Evolutionary conservation across 495 filamentous ascomycete genomes (phyloP).

Genomic region (Neurospora sp.): DNA sequence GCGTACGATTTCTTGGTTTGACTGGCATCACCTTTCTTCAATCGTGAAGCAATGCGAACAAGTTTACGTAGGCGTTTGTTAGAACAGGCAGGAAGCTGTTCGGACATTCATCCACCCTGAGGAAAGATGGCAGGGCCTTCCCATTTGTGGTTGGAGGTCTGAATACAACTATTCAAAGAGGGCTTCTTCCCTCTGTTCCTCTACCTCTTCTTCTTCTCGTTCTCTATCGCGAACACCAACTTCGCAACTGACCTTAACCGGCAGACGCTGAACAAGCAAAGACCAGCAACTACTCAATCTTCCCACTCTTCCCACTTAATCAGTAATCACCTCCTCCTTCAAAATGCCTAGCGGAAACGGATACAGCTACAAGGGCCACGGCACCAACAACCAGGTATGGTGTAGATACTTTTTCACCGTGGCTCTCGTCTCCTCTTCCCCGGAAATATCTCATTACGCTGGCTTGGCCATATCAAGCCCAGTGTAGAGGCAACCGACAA

Average conservation of each 20-base stretch:
- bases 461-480: not conserved
- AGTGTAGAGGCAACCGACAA: not conserved
- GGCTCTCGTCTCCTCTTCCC: not conserved
- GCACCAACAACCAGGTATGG: constrained; percentile 33
- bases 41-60: not conserved
- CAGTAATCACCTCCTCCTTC: not conserved
- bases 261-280: not conserved
- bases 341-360: constrained; percentile 24
- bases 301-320: constrained; percentile 9
- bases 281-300: not conserved
- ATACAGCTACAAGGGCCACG: constrained; percentile 31
- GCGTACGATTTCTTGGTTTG: not conserved
- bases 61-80: not conserved
- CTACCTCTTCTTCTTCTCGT: not conserved
- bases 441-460: not conserved
- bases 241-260: not conserved
- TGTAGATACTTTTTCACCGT: not conserved
- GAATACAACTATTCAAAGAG: not conserved
- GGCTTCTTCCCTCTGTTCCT: not conserved
- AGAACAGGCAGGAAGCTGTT: not conserved
- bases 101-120: not conserved
- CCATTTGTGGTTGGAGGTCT: not conserved
- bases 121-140: not conserved
- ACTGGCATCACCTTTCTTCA: not conserved
- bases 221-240: not conserved